Base-by-base conservation (phyloP, 2,329 filamentous ascomycete genomes). In the Proliferodiscus dingleyae region DNA sequence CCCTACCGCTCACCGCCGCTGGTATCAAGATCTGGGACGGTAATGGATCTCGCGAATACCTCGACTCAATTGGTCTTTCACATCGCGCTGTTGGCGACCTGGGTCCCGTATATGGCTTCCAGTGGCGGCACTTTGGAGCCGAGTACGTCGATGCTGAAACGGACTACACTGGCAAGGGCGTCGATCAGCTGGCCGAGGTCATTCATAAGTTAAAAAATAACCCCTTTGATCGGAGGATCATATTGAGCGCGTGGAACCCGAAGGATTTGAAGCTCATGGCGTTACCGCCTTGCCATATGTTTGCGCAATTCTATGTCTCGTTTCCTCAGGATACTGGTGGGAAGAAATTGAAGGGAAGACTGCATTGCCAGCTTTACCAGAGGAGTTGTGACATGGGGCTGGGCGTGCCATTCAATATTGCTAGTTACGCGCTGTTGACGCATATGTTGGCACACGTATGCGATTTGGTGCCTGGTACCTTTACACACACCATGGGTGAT, bases 1-100 rank as follows among this genome's bases (percentile, higher is more conserved):
- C 88, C 1, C 69, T 80, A 3, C 73, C 89, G 0, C 81, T 98
- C 3, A 83, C 80, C 49, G 81, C 83, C 10, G 81, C 83, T 2
- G 89, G 89, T 23, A 83, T 98, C 61, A 94, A 94, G 68, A 98
- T 98, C 65, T 98, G 93, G 93, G 93, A 98, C 64, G 91, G 90
- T 59, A 98, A 98, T 64, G 93, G 91, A 34, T 89, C 84, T 37
- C 87, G 93, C 58, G 85, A 83, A 61, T 97, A 86, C 66, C 85
- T 98, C 29, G 91, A 98, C 71, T 83, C 74, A 52, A 78, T 93
- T 1, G 91, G 91, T 0, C 77, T 97, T 5, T 73, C 75, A 0
- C 82, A 95, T 63, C 87, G 91, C 49, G 87, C 81, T 42, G 86
- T 83, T 16, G 93, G 93, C 54, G 93, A 98, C 62, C 74, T 98